Evolutionary conservation across 2,329 filamentous ascomycete genomes (phyloP).

Genomic region (Metarhizium album): DNA sequence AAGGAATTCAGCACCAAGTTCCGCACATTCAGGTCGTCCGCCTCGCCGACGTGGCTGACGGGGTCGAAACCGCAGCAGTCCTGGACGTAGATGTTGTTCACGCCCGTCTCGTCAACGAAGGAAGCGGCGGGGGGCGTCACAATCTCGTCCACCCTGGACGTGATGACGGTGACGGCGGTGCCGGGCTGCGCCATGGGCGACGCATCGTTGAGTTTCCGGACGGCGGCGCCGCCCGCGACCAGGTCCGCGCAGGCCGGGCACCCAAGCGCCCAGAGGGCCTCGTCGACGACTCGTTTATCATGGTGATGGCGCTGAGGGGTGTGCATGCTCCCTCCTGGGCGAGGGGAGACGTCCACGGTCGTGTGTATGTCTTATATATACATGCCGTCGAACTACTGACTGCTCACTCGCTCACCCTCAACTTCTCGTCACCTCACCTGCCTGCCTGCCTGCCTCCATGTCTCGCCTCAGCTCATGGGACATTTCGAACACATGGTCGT

Average conservation of each 20-base stretch:
- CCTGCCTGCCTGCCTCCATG: too few species aligned
- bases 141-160: slow-evolving; percentile 6
- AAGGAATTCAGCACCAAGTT: slow-evolving; percentile 10
- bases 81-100: slow-evolving; percentile 11
- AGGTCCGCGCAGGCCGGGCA: slow-evolving; percentile 10
- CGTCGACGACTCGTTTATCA: not conserved
- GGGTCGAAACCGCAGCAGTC: slow-evolving; percentile 9
- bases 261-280: slow-evolving; percentile 4
- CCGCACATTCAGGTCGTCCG: slow-evolving; percentile 9
- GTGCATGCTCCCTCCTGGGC: too few species aligned
- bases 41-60: slow-evolving; percentile 9
- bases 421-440: too few species aligned
- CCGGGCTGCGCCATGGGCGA: slow-evolving; percentile 9
- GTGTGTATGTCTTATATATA: too few species aligned
- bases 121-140: slow-evolving; percentile 8
- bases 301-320: too few species aligned
- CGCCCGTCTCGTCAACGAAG: slow-evolving; percentile 10
- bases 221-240: slow-evolving; percentile 1
- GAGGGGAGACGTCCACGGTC: too few species aligned
- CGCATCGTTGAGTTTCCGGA: slow-evolving; percentile 8
- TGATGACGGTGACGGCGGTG: slow-evolving; percentile 9
- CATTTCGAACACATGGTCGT: too few species aligned
- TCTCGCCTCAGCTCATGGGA: too few species aligned
- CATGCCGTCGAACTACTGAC: too few species aligned
- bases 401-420: too few species aligned